Conservation (phyloP, 768 basidiomycete species). For the Postia placenta region DNA sequence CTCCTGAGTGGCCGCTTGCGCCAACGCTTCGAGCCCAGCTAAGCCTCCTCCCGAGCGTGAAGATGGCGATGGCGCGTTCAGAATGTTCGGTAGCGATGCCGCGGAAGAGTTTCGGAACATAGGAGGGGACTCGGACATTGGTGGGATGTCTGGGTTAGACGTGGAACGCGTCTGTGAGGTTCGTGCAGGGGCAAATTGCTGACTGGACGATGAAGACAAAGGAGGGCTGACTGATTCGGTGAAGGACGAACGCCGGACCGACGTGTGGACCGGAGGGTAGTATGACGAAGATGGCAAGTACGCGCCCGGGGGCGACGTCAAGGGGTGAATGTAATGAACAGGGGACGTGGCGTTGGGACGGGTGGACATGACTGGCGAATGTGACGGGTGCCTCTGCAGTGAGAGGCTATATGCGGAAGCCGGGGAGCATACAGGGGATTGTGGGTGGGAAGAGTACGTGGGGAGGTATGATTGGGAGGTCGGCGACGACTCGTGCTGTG, state of each 20-base stretch:
- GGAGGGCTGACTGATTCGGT: neutral
- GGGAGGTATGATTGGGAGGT: constrained; percentile 2
- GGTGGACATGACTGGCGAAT: constrained; percentile 3
- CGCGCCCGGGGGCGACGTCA: neutral
- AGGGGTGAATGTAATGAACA: neutral
- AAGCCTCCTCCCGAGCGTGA: constrained; percentile 17
- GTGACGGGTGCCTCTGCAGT: constrained; percentile 5
- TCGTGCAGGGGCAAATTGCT: neutral
- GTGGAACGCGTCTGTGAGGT: neutral
- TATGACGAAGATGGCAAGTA: neutral
- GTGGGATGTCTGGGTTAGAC: constrained; percentile 2
- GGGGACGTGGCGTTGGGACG: constrained; percentile 6
- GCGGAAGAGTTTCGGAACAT: constrained; percentile 13
- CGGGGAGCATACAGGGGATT: constrained; percentile 9
- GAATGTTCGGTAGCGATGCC: constrained; percentile 15
- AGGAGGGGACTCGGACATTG: neutral
- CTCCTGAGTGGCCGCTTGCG: constrained; percentile 66
- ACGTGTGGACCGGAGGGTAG: neutral
- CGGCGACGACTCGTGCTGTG: constrained; percentile 5
- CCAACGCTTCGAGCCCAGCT: constrained; percentile 56
- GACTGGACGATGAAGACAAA: neutral
- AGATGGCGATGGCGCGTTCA: constrained; percentile 17
- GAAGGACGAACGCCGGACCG: neutral
- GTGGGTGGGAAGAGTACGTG: neutral
- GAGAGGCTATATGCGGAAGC: constrained; percentile 3